Percentiles rank a stretch among this genome's conserved stretches.
Evolutionary conservation across 2,329 filamentous ascomycete genomes (phyloP).

Genomic region (Colletotrichum endophyticum): DNA sequence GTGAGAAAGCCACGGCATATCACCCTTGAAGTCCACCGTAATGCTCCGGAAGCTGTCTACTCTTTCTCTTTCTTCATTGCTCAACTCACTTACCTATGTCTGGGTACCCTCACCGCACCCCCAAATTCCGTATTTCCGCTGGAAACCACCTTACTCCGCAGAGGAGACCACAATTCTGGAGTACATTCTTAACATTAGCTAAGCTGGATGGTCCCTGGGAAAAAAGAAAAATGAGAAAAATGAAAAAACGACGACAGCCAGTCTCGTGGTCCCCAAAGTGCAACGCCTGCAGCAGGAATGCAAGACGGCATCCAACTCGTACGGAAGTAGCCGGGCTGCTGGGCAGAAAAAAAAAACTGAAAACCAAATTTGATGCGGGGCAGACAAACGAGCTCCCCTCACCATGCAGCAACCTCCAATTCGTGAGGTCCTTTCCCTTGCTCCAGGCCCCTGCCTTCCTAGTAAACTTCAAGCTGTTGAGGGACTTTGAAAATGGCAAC

Average conservation of each 20-base stretch:
- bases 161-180: not conserved
- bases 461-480: not conserved
- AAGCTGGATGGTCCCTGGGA: not conserved
- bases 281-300: not conserved
- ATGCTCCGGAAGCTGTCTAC: not conserved
- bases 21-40: not conserved
- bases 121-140: not conserved
- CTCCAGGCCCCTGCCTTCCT: not conserved
- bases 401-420: not conserved
- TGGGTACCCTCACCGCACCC: not conserved
- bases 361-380: conserved; percentile 17
- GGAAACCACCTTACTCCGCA: not conserved
- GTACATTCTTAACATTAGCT: not conserved
- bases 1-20: not conserved
- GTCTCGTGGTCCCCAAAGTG: not conserved
- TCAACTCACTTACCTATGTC: not conserved
- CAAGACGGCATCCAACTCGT: not conserved
- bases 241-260: not conserved
- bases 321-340: conserved; percentile 21
- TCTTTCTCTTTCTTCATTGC: not conserved
- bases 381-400: not conserved
- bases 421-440: not conserved
- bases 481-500: not conserved
- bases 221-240: not conserved
- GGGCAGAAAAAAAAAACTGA: conserved; percentile 25